Percentiles rank a stretch among this genome's conserved stretches.
These are phyloP conservation scores for Termitomyces sp. DNA, from an alignment of 768 basidiomycete species.

Conservation along the genomic window DNA sequence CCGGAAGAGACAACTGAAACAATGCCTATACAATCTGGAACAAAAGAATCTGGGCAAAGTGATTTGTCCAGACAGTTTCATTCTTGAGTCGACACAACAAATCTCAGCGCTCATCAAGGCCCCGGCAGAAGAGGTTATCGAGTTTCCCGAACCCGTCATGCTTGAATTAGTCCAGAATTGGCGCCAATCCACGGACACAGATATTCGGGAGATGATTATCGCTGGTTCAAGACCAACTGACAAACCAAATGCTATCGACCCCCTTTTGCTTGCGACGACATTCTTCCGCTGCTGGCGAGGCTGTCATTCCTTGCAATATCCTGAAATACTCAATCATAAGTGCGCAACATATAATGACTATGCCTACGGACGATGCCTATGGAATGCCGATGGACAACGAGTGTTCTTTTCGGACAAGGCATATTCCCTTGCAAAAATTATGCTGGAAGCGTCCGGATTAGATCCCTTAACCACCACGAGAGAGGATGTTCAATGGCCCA, in stretches of 20 bases:
- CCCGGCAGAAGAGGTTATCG: not conserved
- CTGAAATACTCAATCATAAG: not conserved
- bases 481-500: not conserved
- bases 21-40: not conserved
- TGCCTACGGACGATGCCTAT: not conserved
- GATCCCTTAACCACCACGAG: not conserved
- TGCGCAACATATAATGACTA: not conserved
- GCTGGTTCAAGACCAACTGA: not conserved
- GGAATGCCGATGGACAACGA: not conserved
- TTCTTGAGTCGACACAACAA: not conserved
- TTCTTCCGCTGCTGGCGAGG: not conserved
- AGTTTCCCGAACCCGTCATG: not conserved
- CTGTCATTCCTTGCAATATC: not conserved
- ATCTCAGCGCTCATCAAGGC: not conserved
- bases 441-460: conserved; percentile 4
- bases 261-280: conserved; percentile 3
- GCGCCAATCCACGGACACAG: not conserved
- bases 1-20: not conserved
- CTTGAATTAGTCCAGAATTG: not conserved
- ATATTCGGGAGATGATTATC: not conserved
- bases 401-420: not conserved
- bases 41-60: not conserved
- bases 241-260: not conserved
- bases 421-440: not conserved
- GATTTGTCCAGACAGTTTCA: not conserved